These are phyloP conservation scores for Crithidia expoeki DNA, from an alignment of 208 protist genomes.

Conservation along the genomic window DNA sequence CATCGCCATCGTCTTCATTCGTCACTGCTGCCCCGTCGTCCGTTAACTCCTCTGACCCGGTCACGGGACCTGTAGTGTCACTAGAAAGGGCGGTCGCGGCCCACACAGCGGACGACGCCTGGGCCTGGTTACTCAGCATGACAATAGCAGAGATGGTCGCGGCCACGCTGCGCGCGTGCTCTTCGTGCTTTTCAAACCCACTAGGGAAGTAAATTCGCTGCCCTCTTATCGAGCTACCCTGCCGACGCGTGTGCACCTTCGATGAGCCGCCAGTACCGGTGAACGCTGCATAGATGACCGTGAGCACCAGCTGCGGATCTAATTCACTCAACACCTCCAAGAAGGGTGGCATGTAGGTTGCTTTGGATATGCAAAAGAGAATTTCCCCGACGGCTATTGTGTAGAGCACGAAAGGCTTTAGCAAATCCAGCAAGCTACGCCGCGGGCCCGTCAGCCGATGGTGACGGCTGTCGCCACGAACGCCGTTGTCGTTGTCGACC, in stretches of 20 bases:
- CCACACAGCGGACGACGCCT: slow-evolving; percentile 27
- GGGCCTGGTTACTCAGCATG: slow-evolving; percentile 12
- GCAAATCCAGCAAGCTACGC: slow-evolving; percentile 1
- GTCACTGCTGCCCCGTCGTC: not conserved
- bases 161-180: not conserved
- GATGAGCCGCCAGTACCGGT: too few relatives aligned
- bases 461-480: not conserved
- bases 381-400: not conserved
- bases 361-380: not conserved
- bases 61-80: not conserved
- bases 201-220: not conserved
- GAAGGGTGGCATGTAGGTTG: slow-evolving; percentile 6
- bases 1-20: too few relatives aligned
- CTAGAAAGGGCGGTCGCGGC: not conserved
- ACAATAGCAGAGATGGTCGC: slow-evolving; percentile 11
- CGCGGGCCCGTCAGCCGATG: slow-evolving; percentile 5
- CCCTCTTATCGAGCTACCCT: too few relatives aligned
- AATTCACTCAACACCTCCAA: slow-evolving; percentile 18
- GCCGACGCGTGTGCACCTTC: too few relatives aligned
- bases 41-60: not conserved
- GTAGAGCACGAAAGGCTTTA: slow-evolving; percentile 20
- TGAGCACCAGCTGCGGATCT: slow-evolving; percentile 16
- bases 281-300: slow-evolving; percentile 11
- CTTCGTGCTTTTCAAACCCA: not conserved
- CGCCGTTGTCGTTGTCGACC: not conserved